Base-by-base conservation (phyloP, 1,139 yeast genomes). In the Diutina ranongensis region DNA sequence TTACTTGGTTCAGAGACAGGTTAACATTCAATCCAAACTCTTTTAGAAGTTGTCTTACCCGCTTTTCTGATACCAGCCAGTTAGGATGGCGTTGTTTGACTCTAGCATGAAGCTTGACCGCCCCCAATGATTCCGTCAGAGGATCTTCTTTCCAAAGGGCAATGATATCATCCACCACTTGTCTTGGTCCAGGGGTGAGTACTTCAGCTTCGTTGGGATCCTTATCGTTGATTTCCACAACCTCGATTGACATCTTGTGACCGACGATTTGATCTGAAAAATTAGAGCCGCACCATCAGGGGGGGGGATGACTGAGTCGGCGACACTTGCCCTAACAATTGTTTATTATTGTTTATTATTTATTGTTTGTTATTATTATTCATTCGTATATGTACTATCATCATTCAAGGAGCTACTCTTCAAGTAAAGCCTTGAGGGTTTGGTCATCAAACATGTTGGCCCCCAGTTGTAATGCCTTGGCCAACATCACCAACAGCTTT, bases 131-230 rank as follows among this genome's bases (percentile, higher is more conserved):
- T 57, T 82, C 89, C 12, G 80, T 73, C 2, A 71, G 62, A 1
- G 87, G 80, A 54, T 83, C 87, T 49, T 72, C 71, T 52, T 76
- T 78, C 92, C 94, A 84, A 19, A 82, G 61, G 8, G 69, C 66
- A 45, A 81, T 73, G 22, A 83, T 79, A 36, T 71, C 76, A 46
- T 76, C 78, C 15, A 82, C 80, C 19, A 83, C 67, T 58, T 80
- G 79, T 19, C 40, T 22, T 7, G 40, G 40, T 5, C 28, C 28
- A 12, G 40, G 40, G 5, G 38, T 35, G n/a, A 35, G 22, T n/a
- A 19, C 38, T 15, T 15, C 38, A 13, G 38, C 3, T 7, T 25
- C 28, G 10, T 10, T 10, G 13, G 38, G 20, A 7, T 10, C 38
- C 20, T 20, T 19, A n/a, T 35, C 38, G 38, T 35, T 35, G 38